Evolutionary conservation across 192 early-diverging fungal species (phyloP), one percentile per base, ranked within the genome.

Genomic region (Chytriomyces sp.): DNA sequence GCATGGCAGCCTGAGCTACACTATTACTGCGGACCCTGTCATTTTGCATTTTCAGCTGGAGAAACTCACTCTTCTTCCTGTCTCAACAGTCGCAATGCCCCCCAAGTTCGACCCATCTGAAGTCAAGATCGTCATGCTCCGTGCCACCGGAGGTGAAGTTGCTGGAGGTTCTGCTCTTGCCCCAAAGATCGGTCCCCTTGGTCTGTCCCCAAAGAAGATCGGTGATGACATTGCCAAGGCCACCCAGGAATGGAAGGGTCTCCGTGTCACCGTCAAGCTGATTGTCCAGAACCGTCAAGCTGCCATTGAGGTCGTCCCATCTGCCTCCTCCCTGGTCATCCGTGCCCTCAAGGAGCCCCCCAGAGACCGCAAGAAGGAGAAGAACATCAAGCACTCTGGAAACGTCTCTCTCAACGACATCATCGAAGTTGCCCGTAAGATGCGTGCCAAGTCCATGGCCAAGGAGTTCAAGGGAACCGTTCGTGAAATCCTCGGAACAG

Each of bases 161-260:
- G 94, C 93, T 89, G 93, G 95, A 88, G 95, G 95, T 82, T 94
- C 93, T 82, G 95, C 96, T 60, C 91, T 99, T 67, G 97, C 97
- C 67, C 96, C 97, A 85, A 99, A 99, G 94, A 95, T 99, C 79
- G 97, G 97, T 96, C 97, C 97, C 82, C 94, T 99, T 80, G 97
- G 97, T 97, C 87, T 93, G 75, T 94, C 96, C 67, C 97, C 97
- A 89, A 99, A 99, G 92, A 99, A 99, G 92, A 93, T 97, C 69
- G 97, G 97, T 91, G 97, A 99, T 90, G 97, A 99, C 86, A 99
- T 99, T 80, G 97, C 97, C 91, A 99, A 99, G 92, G 96, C 93
- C 77, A 99, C 97, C 82, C 89, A 94, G 86, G 96, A 94, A 82
- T 99, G 93, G 93, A 99, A 99, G 92, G 97, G 97, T 91, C 92